A percentile compares a stretch with the other conserved stretches of the same genome.
phyloP scores from a whole-genome alignment of 768 basidiomycete species.

The Russula virescens region DNA sequence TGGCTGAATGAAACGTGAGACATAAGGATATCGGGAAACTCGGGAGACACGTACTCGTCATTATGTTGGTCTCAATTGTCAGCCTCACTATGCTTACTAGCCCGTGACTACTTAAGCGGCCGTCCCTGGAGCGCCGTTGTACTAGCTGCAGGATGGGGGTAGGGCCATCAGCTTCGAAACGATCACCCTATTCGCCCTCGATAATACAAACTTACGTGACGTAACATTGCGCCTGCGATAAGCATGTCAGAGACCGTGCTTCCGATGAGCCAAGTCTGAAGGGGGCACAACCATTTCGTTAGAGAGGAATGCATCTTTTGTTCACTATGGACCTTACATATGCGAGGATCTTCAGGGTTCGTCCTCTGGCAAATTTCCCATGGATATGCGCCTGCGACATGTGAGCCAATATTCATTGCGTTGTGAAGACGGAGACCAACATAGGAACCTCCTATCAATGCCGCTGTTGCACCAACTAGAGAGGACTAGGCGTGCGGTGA shows the following conservation, averaged over 20 bases:
- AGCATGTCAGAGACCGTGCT: constrained; percentile 8
- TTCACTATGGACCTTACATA: neutral
- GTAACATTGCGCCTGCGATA: constrained; percentile 9
- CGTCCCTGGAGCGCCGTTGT: neutral
- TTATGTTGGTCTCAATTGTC: constrained; percentile 27
- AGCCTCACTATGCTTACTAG: constrained; percentile 25
- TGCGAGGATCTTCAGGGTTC: neutral
- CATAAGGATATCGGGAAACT: no score
- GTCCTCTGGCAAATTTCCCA: neutral
- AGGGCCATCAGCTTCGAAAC: neutral
- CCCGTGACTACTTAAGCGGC: neutral
- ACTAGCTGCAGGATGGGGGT: neutral
- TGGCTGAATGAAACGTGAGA: neutral
- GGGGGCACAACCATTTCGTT: neutral
- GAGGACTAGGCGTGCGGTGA: neutral
- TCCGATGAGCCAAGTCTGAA: constrained; percentile 11
- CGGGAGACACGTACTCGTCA: constrained; percentile 12
- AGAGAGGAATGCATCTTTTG: neutral
- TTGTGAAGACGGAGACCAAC: neutral
- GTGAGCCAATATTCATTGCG: neutral
- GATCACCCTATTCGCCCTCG: no score
- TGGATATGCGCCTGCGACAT: neutral
- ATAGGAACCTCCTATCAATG: neutral
- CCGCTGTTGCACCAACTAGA: neutral
- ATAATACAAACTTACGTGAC: neutral